Conservation (phyloP, 1,284 basidiomycete species). For the Ganoderma meredithae region DNA sequence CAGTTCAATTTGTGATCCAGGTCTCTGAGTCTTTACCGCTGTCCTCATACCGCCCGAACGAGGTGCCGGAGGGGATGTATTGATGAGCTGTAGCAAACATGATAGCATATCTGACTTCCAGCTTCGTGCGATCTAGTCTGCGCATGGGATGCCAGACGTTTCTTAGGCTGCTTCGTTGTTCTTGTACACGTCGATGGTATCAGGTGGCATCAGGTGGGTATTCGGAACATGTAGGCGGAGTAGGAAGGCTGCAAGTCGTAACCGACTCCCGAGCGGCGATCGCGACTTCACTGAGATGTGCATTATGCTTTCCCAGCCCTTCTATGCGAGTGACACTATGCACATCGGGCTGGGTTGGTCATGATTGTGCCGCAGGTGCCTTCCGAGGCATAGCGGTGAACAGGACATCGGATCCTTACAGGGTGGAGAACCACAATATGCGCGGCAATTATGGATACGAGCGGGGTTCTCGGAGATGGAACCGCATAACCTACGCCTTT, state of each 20-base stretch:
- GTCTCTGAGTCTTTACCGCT: not conserved
- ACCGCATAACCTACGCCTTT: slow-evolving; percentile 5
- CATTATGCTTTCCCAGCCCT: not conserved
- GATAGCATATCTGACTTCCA: not conserved
- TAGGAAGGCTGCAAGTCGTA: not conserved
- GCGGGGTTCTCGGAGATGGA: not conserved
- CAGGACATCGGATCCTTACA: not conserved
- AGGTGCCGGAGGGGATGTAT: not conserved
- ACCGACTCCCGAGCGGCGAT: not conserved
- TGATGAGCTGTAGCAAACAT: not conserved
- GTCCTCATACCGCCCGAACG: not conserved
- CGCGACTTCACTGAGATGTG: not conserved
- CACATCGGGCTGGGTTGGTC: not conserved
- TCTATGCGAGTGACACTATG: not conserved
- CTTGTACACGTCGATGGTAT: not conserved
- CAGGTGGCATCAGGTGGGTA: not conserved
- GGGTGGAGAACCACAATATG: not conserved
- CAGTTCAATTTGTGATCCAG: not conserved
- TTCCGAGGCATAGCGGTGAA: not conserved
- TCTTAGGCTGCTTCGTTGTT: not conserved
- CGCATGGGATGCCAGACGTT: not conserved
- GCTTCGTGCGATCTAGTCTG: not conserved
- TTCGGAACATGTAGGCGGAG: slow-evolving; percentile 3
- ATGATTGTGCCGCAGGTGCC: not conserved
- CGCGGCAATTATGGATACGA: not conserved